Evolutionary conservation across 2,329 filamentous ascomycete genomes (phyloP).

Genomic region (Periglandula ipomoeae): DNA sequence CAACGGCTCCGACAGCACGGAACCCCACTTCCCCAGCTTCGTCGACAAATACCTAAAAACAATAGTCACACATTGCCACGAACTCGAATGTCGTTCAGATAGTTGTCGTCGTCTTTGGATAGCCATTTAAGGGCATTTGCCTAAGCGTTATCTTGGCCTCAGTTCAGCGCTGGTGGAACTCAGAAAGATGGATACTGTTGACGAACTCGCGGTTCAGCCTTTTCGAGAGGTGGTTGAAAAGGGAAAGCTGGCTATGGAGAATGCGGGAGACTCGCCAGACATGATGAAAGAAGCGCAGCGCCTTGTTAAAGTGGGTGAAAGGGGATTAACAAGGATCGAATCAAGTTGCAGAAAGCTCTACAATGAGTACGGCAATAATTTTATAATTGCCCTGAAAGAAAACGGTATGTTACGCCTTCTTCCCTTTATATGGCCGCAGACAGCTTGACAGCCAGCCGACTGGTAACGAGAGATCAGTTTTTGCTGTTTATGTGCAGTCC

Average conservation of each 20-base stretch:
- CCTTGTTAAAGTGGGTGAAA: constrained; percentile 39
- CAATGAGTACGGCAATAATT: constrained; percentile 39
- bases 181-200: constrained; percentile 28
- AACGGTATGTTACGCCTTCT: constrained; percentile 33
- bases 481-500: neutral
- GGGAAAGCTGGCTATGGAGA: constrained; percentile 35
- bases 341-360: constrained; percentile 39
- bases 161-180: neutral
- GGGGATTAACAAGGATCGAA: constrained; percentile 40
- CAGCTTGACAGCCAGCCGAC: neutral
- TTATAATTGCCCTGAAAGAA: constrained; percentile 42
- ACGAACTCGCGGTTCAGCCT: constrained; percentile 37
- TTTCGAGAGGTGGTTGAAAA: constrained; percentile 46
- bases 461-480: too few relatives aligned
- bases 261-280: constrained; percentile 32
- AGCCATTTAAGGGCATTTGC: neutral
- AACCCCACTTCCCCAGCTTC: neutral
- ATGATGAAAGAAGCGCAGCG: constrained; percentile 43
- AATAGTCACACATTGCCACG: neutral
- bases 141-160: neutral
- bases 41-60: neutral
- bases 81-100: neutral
- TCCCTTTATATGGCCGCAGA: neutral
- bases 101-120: neutral
- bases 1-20: neutral